phyloP scores from a whole-genome alignment of 2,329 filamentous ascomycete species.

The Arthrobotrys entomopaga region DNA sequence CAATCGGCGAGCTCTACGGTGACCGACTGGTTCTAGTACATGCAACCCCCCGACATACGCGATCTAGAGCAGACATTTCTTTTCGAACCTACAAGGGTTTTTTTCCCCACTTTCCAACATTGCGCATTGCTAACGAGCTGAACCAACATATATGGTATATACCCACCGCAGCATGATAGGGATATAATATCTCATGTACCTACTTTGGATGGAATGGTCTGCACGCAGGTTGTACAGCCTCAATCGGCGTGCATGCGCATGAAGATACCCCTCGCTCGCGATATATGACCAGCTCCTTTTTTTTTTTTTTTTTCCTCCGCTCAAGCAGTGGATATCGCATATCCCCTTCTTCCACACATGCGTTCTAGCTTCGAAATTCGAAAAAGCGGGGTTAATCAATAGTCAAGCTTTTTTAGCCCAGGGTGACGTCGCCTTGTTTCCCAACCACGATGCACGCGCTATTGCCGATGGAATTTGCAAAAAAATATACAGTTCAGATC shows the following conservation, averaged over 20 bases:
- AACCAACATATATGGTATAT: slow-evolving; percentile 4
- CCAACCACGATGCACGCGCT: slow-evolving; percentile 26
- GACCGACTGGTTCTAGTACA: slow-evolving; percentile 26
- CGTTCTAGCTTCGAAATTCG: neutral
- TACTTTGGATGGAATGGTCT: slow-evolving; percentile 38
- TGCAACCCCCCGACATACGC: slow-evolving; percentile 2
- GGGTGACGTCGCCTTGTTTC: slow-evolving; percentile 33
- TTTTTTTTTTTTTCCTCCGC: slow-evolving; percentile 33
- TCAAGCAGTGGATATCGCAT: slow-evolving; percentile 10
- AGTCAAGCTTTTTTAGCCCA: slow-evolving; percentile 18
- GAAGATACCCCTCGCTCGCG: slow-evolving; percentile 13
- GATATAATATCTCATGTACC: slow-evolving; percentile 18
- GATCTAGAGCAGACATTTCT: neutral
- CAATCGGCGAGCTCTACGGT: slow-evolving; percentile 7
- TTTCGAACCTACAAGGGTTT: neutral
- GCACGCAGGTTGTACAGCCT: slow-evolving; percentile 52
- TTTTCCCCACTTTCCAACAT: slow-evolving; percentile 15
- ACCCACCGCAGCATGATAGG: neutral
- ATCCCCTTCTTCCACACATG: slow-evolving; percentile 19
- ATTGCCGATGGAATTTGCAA: slow-evolving; percentile 24
- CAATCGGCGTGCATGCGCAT: slow-evolving; percentile 55
- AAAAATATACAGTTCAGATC: slow-evolving; percentile 18
- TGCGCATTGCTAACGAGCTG: neutral
- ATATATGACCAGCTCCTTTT: neutral
- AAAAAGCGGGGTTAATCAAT: slow-evolving; percentile 41